These are phyloP conservation scores for Glycine soja DNA, from an alignment of 306 rosid species.

Conservation along the genomic window DNA sequence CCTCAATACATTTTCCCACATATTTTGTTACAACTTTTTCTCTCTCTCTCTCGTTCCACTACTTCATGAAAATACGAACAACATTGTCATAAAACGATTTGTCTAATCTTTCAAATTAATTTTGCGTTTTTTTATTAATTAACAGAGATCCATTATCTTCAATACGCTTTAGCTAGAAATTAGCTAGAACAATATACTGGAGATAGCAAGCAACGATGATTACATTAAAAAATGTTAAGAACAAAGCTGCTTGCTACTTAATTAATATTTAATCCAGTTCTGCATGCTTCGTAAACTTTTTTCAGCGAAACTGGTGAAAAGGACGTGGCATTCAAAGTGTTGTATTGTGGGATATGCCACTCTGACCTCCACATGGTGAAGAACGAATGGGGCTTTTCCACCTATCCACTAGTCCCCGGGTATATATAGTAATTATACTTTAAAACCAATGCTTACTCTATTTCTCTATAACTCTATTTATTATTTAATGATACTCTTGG, in stretches of 20 bases:
- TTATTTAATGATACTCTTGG: not conserved
- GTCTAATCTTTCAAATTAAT: not conserved
- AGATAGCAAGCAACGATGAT: not conserved
- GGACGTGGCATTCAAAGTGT: not conserved
- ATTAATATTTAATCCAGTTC: not conserved
- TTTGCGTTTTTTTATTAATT: not conserved
- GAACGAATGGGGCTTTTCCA: constrained; percentile 54
- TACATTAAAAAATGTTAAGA: not conserved
- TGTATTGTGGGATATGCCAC: constrained; percentile 57
- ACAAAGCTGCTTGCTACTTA: not conserved
- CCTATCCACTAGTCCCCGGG: constrained; percentile 64
- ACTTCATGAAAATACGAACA: not conserved
- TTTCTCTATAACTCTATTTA: not conserved
- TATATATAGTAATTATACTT: not conserved
- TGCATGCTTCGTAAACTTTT: not conserved
- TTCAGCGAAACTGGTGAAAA: constrained; percentile 47
- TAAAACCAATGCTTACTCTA: not conserved
- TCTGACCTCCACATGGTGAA: constrained; percentile 54
- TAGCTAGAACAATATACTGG: too few species aligned
- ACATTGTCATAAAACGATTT: not conserved
- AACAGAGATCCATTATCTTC: not conserved
- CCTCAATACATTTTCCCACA: not conserved
- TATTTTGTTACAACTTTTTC: not conserved
- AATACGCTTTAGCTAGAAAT: not conserved
- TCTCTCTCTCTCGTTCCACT: not conserved